A percentile compares a stretch with the other conserved stretches of the same genome.
These are phyloP conservation scores for Mycena olivaceomarginata DNA, from an alignment of 768 basidiomycete species.

Conservation along the genomic window DNA sequence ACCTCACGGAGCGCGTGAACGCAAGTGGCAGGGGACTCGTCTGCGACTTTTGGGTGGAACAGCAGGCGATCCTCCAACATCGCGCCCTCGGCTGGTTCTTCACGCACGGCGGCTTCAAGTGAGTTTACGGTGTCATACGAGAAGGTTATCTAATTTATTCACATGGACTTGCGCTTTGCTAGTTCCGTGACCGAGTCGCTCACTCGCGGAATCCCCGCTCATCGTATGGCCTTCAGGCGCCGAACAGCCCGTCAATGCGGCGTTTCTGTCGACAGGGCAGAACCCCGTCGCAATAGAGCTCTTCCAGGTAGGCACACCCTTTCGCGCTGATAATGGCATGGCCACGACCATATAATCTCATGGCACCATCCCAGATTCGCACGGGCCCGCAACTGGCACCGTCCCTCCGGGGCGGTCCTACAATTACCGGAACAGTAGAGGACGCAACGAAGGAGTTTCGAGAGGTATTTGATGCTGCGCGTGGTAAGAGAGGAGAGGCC, in stretches of 20 bases:
- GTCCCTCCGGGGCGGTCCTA: neutral
- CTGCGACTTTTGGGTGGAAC: neutral
- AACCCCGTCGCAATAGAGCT: neutral
- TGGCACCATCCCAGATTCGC: too few relatives aligned
- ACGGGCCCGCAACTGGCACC: constrained; percentile 1
- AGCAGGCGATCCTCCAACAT: constrained; percentile 31
- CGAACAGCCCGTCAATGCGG: neutral
- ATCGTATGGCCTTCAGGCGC: neutral
- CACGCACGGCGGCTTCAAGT: constrained; percentile 29
- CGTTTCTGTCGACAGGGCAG: neutral
- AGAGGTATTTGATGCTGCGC: neutral
- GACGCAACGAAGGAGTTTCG: constrained; percentile 12
- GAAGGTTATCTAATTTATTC: too few relatives aligned
- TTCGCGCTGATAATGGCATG: too few relatives aligned
- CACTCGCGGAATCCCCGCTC: neutral
- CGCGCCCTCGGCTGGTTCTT: constrained; percentile 23
- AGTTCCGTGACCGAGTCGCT: neutral
- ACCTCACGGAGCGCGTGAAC: constrained; percentile 26
- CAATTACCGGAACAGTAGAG: neutral
- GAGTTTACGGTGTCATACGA: neutral
- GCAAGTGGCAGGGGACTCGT: constrained; percentile 28
- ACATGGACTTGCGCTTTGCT: too few relatives aligned
- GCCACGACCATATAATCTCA: too few relatives aligned
- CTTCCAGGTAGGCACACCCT: constrained; percentile 6
- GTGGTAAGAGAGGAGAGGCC: constrained; percentile 1